These are phyloP conservation scores for Madurella fahalii DNA, from an alignment of 2,329 filamentous ascomycete species.

Conservation along the genomic window DNA sequence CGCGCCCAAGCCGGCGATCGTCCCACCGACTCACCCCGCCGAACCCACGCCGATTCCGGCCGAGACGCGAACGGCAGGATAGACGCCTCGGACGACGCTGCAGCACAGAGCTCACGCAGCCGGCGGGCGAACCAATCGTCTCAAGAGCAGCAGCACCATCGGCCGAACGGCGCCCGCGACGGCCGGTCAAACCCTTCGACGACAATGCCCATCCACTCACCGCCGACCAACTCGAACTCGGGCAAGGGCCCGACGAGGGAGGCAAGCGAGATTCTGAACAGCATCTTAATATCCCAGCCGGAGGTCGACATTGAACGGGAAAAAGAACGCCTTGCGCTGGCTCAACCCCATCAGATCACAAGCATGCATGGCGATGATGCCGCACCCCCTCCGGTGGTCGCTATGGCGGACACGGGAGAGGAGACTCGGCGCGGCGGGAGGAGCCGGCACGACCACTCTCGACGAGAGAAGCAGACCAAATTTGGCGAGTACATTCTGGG, in stretches of 20 bases:
- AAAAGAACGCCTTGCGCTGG: constrained; percentile 63
- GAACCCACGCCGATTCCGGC: constrained; percentile 34
- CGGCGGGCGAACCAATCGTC: constrained; percentile 36
- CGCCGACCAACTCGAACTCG: constrained; percentile 46
- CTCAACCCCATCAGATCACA: constrained; percentile 41
- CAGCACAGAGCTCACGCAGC: constrained; percentile 36
- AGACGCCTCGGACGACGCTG: constrained; percentile 33
- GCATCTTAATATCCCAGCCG: constrained; percentile 71
- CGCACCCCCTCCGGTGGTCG: constrained; percentile 42
- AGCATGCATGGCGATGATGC: constrained; percentile 43
- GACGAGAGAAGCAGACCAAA: constrained; percentile 70
- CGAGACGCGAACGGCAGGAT: constrained; percentile 32
- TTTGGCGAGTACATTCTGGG: constrained; percentile 96
- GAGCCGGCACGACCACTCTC: constrained; percentile 58
- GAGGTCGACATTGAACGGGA: constrained; percentile 69
- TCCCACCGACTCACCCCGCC: constrained; percentile 40
- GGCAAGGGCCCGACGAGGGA: constrained; percentile 64
- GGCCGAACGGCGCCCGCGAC: constrained; percentile 39
- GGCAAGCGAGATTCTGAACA: constrained; percentile 73
- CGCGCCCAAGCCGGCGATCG: constrained; percentile 46
- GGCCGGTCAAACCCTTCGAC: constrained; percentile 33
- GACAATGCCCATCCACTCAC: constrained; percentile 44
- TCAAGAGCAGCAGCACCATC: constrained; percentile 34
- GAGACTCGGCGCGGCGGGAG: constrained; percentile 48
- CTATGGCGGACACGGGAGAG: constrained; percentile 37